These are phyloP conservation scores for Suillus paluster DNA, from an alignment of 768 basidiomycete species.

Conservation along the genomic window DNA sequence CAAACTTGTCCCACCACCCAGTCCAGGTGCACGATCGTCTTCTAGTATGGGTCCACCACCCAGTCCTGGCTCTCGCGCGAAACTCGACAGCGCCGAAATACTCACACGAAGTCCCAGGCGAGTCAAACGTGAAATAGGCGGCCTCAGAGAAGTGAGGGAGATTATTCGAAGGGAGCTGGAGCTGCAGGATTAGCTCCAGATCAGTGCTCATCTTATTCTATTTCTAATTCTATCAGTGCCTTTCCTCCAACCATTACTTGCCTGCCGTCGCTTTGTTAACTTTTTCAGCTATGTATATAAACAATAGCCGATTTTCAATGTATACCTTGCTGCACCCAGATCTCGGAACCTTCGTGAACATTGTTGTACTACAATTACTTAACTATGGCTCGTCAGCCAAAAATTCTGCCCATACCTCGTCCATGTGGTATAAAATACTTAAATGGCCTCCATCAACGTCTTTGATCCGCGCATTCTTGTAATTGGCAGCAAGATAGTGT, in stretches of 20 bases:
- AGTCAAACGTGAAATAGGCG: constrained; percentile 72
- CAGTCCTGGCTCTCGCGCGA: constrained; percentile 56
- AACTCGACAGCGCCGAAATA: constrained; percentile 64
- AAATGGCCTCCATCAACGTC: constrained; percentile 55
- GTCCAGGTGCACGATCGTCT: constrained; percentile 29
- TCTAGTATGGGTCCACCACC: constrained; percentile 37
- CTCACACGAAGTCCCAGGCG: constrained; percentile 71
- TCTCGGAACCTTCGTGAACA: background rate
- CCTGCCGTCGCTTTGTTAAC: background rate
- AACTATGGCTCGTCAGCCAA: constrained; percentile 18
- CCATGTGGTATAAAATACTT: constrained; percentile 46
- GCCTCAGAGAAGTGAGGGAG: constrained; percentile 79
- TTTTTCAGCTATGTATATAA: constrained; percentile 1
- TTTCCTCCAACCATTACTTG: constrained; percentile 8
- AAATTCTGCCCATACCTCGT: constrained; percentile 49
- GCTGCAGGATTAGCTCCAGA: constrained; percentile 51
- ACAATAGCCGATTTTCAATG: background rate
- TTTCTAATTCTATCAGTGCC: constrained; percentile 25
- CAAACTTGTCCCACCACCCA: constrained; percentile 34
- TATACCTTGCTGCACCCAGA: constrained; percentile 10
- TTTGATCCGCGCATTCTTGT: constrained; percentile 47
- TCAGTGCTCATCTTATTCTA: constrained; percentile 14
- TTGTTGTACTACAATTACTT: background rate
- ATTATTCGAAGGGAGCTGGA: constrained; percentile 82
- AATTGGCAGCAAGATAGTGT: constrained; percentile 51